These are phyloP conservation scores for Phylloporus rhodoxanthus DNA, from an alignment of 768 basidiomycete species.

Conservation along the genomic window DNA sequence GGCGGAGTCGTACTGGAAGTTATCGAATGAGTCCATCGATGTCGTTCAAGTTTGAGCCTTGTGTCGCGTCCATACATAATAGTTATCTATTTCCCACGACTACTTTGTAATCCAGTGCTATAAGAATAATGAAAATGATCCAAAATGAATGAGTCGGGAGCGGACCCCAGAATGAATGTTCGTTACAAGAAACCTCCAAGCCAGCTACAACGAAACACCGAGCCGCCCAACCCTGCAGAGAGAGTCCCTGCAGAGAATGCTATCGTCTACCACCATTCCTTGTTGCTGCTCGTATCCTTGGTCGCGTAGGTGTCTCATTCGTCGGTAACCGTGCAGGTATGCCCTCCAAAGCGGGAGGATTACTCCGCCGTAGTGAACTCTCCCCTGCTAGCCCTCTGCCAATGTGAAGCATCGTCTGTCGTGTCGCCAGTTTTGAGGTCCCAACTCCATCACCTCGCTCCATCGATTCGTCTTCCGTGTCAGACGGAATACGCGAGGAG, in stretches of 20 bases:
- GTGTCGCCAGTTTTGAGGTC: constrained; percentile 28
- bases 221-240: neutral
- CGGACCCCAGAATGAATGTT: constrained; percentile 1
- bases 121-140: constrained; percentile 1
- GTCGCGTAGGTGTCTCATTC: constrained; percentile 59
- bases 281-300: constrained; percentile 42
- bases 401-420: constrained; percentile 13
- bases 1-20: constrained; percentile 79
- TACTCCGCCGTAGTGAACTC: constrained; percentile 22
- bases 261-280: constrained; percentile 43
- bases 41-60: constrained; percentile 17
- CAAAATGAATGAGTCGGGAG: constrained; percentile 12
- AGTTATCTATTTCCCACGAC: constrained; percentile 25
- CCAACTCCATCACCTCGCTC: constrained; percentile 26
- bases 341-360: constrained; percentile 25
- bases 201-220: neutral
- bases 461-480: constrained; percentile 31
- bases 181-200: constrained; percentile 11
- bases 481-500: constrained; percentile 20
- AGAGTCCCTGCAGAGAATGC: constrained; percentile 1
- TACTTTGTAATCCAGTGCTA: constrained; percentile 9
- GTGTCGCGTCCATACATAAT: constrained; percentile 5
- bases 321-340: constrained; percentile 34
- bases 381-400: constrained; percentile 17
- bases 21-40: constrained; percentile 76